Conservation (phyloP, 2,329 filamentous ascomycete genomes). For the Coniochaeta ligniaria region DNA sequence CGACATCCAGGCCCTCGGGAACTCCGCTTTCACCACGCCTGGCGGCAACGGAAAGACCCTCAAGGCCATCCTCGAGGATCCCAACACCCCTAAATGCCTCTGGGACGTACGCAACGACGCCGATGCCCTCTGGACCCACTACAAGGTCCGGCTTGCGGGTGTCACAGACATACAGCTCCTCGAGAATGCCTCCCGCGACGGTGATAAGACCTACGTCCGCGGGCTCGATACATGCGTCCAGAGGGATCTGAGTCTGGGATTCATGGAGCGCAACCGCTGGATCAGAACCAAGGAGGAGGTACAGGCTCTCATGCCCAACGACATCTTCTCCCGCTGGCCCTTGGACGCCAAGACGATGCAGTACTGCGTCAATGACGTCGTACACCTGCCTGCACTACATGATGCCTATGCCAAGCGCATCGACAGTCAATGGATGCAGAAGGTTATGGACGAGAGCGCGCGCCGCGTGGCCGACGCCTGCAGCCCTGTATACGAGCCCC, state of each 20-base stretch:
- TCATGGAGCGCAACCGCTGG: not conserved
- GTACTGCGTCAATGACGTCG: not conserved
- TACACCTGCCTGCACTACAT: not conserved
- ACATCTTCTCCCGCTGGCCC: not conserved
- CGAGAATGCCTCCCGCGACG: slow-evolving; percentile 15
- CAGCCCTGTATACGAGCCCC: not conserved
- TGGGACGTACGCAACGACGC: slow-evolving; percentile 20
- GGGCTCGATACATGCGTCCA: slow-evolving; percentile 2
- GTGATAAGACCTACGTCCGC: slow-evolving; percentile 5
- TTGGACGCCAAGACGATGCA: not conserved
- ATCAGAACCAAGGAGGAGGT: not conserved
- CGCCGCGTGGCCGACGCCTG: not conserved
- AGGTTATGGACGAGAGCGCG: not conserved
- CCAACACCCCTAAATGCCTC: slow-evolving; percentile 11
- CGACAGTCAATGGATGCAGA: not conserved
- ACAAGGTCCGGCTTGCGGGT: slow-evolving; percentile 13
- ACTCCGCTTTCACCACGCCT: slow-evolving; percentile 9
- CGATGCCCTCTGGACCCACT: slow-evolving; percentile 17
- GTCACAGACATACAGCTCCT: slow-evolving; percentile 21
- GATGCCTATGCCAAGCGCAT: not conserved
- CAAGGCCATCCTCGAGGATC: slow-evolving; percentile 12
- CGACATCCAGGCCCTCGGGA: slow-evolving; percentile 13
- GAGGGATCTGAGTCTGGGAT: not conserved
- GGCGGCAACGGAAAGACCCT: slow-evolving; percentile 8
- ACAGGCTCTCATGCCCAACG: not conserved